Evolutionary conservation across 768 basidiomycete species (phyloP).

Genomic region (Panaeolus papilionaceus): DNA sequence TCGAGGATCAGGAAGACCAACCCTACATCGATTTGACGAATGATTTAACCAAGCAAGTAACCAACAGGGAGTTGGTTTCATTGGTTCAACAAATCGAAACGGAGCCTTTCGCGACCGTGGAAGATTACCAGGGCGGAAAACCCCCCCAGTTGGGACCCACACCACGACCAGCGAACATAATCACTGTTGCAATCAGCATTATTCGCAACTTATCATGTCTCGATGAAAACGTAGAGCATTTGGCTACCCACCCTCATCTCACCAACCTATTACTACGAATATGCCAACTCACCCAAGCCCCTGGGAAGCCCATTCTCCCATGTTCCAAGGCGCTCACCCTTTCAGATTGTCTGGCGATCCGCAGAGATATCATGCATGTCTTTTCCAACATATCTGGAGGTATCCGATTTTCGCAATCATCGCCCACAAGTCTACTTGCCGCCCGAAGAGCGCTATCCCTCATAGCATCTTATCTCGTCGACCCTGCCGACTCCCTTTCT

Average conservation of each 20-base stretch:
- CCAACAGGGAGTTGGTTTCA: constrained; percentile 70
- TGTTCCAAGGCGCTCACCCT: constrained; percentile 69
- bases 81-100: constrained; percentile 61
- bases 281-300: constrained; percentile 53
- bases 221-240: constrained; percentile 69
- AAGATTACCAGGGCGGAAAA: constrained; percentile 53
- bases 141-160: constrained; percentile 58
- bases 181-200: constrained; percentile 77
- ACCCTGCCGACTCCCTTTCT: constrained; percentile 68
- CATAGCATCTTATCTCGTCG: constrained; percentile 77
- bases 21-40: constrained; percentile 36
- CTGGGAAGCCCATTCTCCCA: constrained; percentile 45
- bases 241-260: constrained; percentile 69
- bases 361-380: constrained; percentile 79
- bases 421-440: constrained; percentile 50
- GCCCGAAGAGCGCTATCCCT: constrained; percentile 68
- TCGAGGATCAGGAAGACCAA: constrained; percentile 54
- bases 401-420: constrained; percentile 54
- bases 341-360: constrained; percentile 71
- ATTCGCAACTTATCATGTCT: constrained; percentile 86
- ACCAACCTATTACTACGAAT: constrained; percentile 73
- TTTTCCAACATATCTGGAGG: constrained; percentile 64
- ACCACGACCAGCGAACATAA: constrained; percentile 71
- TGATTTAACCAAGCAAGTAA: constrained; percentile 35
- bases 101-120: constrained; percentile 64